Evolutionary conservation across 108 stramenopile species (phyloP).

Genomic region (Cyclotella distinguenda): DNA sequence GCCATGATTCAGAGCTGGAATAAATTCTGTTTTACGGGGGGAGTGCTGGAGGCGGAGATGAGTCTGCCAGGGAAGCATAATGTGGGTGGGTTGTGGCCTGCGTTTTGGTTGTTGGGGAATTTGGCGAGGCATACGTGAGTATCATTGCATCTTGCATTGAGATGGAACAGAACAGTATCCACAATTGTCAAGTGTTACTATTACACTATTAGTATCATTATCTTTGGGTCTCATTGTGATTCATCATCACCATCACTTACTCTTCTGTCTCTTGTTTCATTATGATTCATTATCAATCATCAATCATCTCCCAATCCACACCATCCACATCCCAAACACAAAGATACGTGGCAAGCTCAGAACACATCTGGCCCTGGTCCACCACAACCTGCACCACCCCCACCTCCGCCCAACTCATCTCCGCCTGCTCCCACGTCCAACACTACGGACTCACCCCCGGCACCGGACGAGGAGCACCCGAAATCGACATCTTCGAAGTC

Average conservation of each 20-base stretch:
- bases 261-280: no score
- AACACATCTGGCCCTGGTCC: conserved; percentile 91
- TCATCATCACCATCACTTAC: no score
- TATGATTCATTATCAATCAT: no score
- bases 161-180: no score
- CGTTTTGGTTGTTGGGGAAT: conserved; percentile 97
- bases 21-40: conserved; percentile 99
- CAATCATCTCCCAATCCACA: no score
- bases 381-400: conserved; percentile 61
- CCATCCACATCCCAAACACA: no score
- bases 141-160: not conserved
- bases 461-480: conserved; percentile 95
- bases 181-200: no score
- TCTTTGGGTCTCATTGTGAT: no score
- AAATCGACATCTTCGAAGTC: conserved; percentile 96
- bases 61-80: conserved; percentile 78
- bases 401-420: conserved; percentile 61
- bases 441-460: conserved; percentile 86
- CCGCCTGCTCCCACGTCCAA: conserved; percentile 74
- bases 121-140: conserved; percentile 87
- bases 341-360: conserved; percentile 89
- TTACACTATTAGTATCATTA: no score
- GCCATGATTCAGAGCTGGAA: conserved; percentile 98
- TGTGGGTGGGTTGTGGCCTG: conserved; percentile 96
- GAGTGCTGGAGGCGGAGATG: conserved; percentile 89